Conservation (phyloP, 495 filamentous ascomycete genomes). For the Podospora comata region DNA sequence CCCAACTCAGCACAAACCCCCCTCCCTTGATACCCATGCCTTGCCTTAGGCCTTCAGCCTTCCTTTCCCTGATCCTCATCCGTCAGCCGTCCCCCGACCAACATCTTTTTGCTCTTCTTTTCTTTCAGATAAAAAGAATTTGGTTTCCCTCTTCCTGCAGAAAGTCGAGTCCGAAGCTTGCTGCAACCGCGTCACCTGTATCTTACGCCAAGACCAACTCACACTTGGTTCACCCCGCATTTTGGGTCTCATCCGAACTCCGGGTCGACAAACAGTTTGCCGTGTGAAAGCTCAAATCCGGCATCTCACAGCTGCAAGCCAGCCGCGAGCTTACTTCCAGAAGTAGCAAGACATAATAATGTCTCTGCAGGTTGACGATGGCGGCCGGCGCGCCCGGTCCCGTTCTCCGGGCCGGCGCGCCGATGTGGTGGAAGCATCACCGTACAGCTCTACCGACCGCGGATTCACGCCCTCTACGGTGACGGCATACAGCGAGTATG, state of each 20-base stretch:
- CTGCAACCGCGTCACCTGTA: neutral
- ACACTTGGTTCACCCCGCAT: neutral
- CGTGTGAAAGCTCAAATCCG: conserved; percentile 1
- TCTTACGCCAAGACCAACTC: neutral
- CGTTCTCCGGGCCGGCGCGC: conserved; percentile 53
- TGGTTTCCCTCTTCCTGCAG: neutral
- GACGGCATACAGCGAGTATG: conserved; percentile 37
- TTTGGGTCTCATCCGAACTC: neutral
- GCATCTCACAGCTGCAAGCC: conserved; percentile 1
- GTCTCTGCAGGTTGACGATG: conserved; percentile 57
- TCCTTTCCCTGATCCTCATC: neutral
- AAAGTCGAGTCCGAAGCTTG: neutral
- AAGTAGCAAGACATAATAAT: conserved; percentile 16
- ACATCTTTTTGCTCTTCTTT: neutral
- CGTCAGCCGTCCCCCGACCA: neutral
- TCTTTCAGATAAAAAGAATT: neutral
- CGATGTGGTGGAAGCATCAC: conserved; percentile 44
- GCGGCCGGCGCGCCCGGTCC: conserved; percentile 58
- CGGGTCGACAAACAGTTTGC: neutral
- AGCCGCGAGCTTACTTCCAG: neutral
- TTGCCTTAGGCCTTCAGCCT: conserved; percentile 7
- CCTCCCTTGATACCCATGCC: conserved; percentile 3
- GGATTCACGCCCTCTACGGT: conserved; percentile 32
- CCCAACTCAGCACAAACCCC: neutral
- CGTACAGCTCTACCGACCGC: conserved; percentile 42